Evolutionary conservation across 352 stramenopile species (phyloP).

Genomic region (Globisporangium orthogonon): DNA sequence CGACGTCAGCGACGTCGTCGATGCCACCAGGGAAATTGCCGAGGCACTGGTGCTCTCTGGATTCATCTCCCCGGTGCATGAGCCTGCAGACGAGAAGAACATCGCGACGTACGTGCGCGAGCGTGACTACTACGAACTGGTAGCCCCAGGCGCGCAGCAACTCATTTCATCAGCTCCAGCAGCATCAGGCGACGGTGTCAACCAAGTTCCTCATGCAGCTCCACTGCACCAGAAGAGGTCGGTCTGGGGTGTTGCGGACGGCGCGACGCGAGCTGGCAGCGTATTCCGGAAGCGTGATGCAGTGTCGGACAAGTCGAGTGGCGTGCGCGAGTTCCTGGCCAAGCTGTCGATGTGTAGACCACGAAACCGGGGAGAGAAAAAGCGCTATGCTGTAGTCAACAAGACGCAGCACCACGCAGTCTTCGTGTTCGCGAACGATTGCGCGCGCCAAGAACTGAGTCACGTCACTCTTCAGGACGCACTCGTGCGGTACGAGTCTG

Average conservation of each 20-base stretch:
- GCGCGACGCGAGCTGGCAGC: conserved; percentile 19
- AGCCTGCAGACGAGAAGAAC: conserved; percentile 11
- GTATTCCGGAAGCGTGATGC: conserved; percentile 17
- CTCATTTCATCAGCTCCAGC: not conserved
- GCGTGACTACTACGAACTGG: conserved; percentile 40
- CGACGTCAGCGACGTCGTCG: conserved; percentile 13
- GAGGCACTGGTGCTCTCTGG: conserved; percentile 26
- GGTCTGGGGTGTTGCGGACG: conserved; percentile 31
- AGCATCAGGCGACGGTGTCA: no score
- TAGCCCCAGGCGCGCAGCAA: conserved; percentile 24
- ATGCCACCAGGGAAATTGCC: conserved; percentile 19
- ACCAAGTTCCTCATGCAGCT: conserved; percentile 1
- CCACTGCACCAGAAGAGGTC: conserved; percentile 10
- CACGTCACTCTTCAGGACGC: conserved; percentile 11
- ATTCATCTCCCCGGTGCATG: conserved; percentile 24
- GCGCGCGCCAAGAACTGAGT: conserved; percentile 9
- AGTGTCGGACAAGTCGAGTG: not conserved
- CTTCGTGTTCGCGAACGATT: conserved; percentile 13
- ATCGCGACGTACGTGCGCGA: conserved; percentile 21
- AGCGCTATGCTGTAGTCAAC: conserved; percentile 17
- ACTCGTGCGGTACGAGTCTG: conserved; percentile 13
- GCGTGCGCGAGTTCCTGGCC: not conserved
- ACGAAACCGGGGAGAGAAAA: not conserved
- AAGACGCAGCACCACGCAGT: conserved; percentile 13
- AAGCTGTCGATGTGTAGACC: conserved; percentile 3